Evolutionary conservation across 2,329 filamentous ascomycete species (phyloP), one percentile per base, ranked within the genome.

Genomic region (Helotiales sp.): DNA sequence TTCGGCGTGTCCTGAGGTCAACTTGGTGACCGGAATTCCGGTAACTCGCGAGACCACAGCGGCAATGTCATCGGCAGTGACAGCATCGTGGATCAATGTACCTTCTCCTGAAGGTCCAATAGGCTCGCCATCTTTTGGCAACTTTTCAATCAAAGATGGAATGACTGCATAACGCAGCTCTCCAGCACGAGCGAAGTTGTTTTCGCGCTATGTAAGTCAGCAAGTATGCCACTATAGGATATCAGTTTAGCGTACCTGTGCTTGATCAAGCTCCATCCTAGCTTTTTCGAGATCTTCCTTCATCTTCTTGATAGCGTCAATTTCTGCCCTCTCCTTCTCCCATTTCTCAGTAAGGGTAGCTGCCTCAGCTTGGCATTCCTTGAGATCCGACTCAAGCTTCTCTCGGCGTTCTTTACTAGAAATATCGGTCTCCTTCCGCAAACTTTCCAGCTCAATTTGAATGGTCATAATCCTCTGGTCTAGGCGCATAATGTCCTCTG

Each of bases 401-500:
- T 96, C 90, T 22, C 92, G 83, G 17, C 95, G 85, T 73, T 98
- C 95, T 65, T 87, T 87, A 70, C 92, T 96, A 17, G 90, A 87
- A 49, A 96, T 81, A 66, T 99, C 95, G 10, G 87, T 96, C 73
- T 99, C 95, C 69, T 98, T 98, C 51, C 93, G 85, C 40, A 99
- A 76, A 60, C 92, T 97, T 71, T 98, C 95, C 0, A 98, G 81
- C 72, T 99, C 93, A 62, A 99, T 98, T 70, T 97, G 93, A 13
- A 98, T 91, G 0, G 93, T 98, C 85, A 97, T 96, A 59, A 98
- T 96, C 69, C 93, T 91, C 61, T 96, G 90, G 68, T 98, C 93
- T 1, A 98, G 83, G 51, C 89, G 86, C 76, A 96, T 91, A 31
- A 99, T 97, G 8, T 93, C 87, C 66, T 98, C 95, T 0, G 95